Percentiles rank a stretch among this genome's conserved stretches.
phyloP scores from a whole-genome alignment of 2,329 filamentous ascomycete genomes.

The Nemania sp. region DNA sequence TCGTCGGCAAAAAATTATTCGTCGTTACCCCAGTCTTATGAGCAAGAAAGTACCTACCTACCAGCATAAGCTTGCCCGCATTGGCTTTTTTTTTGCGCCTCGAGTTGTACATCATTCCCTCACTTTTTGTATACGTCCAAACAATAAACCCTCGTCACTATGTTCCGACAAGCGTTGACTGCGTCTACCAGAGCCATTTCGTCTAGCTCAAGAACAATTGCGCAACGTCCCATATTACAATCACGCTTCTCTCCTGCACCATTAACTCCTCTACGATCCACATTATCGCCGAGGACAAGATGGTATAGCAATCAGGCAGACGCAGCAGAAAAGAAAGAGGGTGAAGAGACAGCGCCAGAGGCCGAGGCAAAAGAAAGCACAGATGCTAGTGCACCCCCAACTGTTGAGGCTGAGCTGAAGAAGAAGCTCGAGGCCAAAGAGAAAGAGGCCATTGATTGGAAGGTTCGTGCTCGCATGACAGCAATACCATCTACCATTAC shows the following conservation, averaged over 20 bases:
- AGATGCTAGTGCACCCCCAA: slow-evolving; percentile 51
- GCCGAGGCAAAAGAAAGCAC: slow-evolving; percentile 51
- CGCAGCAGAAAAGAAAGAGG: slow-evolving; percentile 57
- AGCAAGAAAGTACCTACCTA: slow-evolving; percentile 26
- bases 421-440: slow-evolving; percentile 79
- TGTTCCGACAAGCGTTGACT: slow-evolving; percentile 50
- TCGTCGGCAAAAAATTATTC: slow-evolving; percentile 37
- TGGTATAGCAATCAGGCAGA: slow-evolving; percentile 56
- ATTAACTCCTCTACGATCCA: slow-evolving; percentile 51
- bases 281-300: slow-evolving; percentile 46
- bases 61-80: slow-evolving; percentile 1
- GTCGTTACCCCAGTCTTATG: slow-evolving; percentile 12
- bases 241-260: slow-evolving; percentile 58
- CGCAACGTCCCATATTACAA: slow-evolving; percentile 61
- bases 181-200: slow-evolving; percentile 49
- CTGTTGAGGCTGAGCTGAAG: slow-evolving; percentile 64
- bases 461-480: slow-evolving; percentile 68
- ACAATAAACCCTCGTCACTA: slow-evolving; percentile 34
- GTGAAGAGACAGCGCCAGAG: slow-evolving; percentile 51
- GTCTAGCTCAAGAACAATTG: slow-evolving; percentile 55
- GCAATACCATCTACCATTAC: background rate
- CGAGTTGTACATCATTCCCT: slow-evolving; percentile 18
- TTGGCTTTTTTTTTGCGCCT: slow-evolving; percentile 20
- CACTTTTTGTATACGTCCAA: slow-evolving; percentile 16
- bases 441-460: slow-evolving; percentile 82